Base-by-base conservation (phyloP, 2,329 filamentous ascomycete genomes). In the Teratosphaeria viscida region DNA sequence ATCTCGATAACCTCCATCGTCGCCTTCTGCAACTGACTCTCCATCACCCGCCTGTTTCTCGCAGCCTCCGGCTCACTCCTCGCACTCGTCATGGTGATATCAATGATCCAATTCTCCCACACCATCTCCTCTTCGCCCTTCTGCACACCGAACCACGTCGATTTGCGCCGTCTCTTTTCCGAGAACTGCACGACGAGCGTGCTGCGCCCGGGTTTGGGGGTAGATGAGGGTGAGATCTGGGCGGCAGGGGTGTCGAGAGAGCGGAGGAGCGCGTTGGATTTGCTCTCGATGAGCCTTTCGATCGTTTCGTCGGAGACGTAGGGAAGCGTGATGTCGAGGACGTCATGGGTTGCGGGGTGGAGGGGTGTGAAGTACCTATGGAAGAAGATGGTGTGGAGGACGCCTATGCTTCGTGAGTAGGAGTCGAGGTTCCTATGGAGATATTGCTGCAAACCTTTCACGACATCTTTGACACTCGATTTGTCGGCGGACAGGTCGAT, bases 381-480 rank as follows among this genome's bases (percentile, higher is more conserved):
- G 82, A 97, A 97, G 84, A 97, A 99, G 74, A 97, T 96, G 56
- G 92, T 95, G 75, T 96, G 92, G 56, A 97, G 83, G 73, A 96
- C 89, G 64, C 89, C 92, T 95, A 27, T 26, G 2, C 12, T 55
- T 26, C 35, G n/a, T 26, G 7, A 6, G 8, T 55, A 32, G 29
- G 29, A 32, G 29, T 32, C 11, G 27, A 16, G n/a, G 29, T 14
- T 47, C 35, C 53, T 39, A 8, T 60, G 57, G 55, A 26, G 23
- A 27, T 10, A 35, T 35, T 1, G 12, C 61, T 47, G 56, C 43
- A 57, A 61, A 70, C 92, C 92, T 85, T 92, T 92, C 63, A 97
- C 86, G 59, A 97, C 88, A 72, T 97, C 92, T 74, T 89, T 90
- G 65, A 96, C 90, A 59, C 88, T 94, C 52, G 85, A 84, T 57